Base-by-base conservation (phyloP, 352 stramenopile species). In the Pythium sp. region DNA sequence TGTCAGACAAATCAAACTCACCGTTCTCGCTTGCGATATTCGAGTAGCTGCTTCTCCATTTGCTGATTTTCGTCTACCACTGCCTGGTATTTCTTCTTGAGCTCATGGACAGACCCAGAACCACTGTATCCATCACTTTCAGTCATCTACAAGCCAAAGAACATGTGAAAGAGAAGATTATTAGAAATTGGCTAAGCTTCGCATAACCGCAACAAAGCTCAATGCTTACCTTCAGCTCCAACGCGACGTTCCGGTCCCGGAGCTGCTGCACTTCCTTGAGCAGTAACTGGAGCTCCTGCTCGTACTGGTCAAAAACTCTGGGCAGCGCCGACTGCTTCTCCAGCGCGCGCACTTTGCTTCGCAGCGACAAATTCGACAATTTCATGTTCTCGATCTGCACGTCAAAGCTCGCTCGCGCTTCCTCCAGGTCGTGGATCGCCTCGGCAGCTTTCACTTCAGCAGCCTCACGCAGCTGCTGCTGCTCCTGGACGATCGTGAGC, bases 361-460 rank as follows among this genome's bases (percentile, higher is more conserved):
- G 75, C 28, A 94, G 71, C 7, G 69, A 58, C 20, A 91, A 77
- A 54, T 84, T 84, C 41, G 77, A 68, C 22, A 94, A 73, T 66
- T 92, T 93, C 70, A 92, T 78, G 64, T 92, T 90, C 58, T 93
- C 83, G 64, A 92, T 84, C 59, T 94, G 80, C 5, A 92, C 67
- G 55, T 91, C 83, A 32, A 86, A 86, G 59, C 78, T 75, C 32
- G 83, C 73, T 2, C 75, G 75, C 5, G 72, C 57, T 58, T 93
- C 85, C 59, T 91, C 81, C 15, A 74, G 60, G 46, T 90, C 82
- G 53, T 86, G 80, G 7, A 76, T 22, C 0, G 76, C 71, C 24
- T 93, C 85, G 2, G 58, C 30, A 2, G 80, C 80, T 38, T 64
- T 73, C 14, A 68, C 51, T 60, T 93, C 81, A 4, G 85, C 83